Percentiles rank a stretch among this genome's conserved stretches.
Conservation (phyloP, 768 basidiomycete species). For the Hirschioporus abietinus region DNA sequence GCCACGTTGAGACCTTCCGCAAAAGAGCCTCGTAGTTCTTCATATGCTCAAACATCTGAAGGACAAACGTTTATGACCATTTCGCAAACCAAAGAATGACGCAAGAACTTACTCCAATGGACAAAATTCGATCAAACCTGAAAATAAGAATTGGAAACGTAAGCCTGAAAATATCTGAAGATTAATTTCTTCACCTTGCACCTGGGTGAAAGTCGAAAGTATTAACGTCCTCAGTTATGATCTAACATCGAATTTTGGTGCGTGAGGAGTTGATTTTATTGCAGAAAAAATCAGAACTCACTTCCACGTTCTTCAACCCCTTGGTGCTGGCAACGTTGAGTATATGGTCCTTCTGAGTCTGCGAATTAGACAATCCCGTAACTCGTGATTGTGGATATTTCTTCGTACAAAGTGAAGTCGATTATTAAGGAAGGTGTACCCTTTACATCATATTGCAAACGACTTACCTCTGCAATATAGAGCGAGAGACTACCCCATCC, state of each 20-base stretch:
- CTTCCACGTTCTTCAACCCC: constrained; percentile 50
- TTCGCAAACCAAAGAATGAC: neutral
- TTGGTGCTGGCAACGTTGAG: constrained; percentile 42
- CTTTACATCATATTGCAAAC: neutral
- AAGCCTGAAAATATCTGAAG: constrained; percentile 9
- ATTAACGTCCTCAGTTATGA: constrained; percentile 69
- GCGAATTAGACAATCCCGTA: constrained; percentile 60
- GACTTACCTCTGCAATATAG: constrained; percentile 53
- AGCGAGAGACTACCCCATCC: constrained; percentile 69
- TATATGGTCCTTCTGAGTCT: constrained; percentile 60
- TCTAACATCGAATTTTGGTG: constrained; percentile 23
- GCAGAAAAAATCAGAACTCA: constrained; percentile 15
- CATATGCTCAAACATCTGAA: constrained; percentile 72
- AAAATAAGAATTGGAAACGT: neutral
- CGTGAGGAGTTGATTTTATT: neutral
- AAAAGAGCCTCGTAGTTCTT: constrained; percentile 64
- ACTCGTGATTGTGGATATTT: constrained; percentile 64
- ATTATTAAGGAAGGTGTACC: neutral
- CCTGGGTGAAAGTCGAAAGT: constrained; percentile 46
- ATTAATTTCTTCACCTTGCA: constrained; percentile 31
- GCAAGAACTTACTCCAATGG: constrained; percentile 49
- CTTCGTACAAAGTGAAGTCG: constrained; percentile 21
- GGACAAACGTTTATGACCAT: neutral
- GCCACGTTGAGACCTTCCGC: constrained; percentile 59
- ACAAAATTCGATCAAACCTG: constrained; percentile 67